Conservation (phyloP, 805 yeast genomes). For the Kodamaea kakaduensis region DNA sequence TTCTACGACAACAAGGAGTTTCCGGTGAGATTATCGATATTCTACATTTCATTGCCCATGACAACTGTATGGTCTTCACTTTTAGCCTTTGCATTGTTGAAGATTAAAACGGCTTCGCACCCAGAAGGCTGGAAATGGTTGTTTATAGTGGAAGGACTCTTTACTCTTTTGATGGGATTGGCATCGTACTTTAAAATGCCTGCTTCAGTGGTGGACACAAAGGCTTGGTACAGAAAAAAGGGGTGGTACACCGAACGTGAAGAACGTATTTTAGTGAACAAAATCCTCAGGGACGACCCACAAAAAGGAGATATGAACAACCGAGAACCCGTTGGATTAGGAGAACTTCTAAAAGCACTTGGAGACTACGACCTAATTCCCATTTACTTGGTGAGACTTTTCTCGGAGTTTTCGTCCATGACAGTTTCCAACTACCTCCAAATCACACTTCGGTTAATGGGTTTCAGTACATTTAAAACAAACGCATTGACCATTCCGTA, state of each 20-base stretch:
- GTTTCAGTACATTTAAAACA: conserved; percentile 50
- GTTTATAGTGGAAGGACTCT: conserved; percentile 58
- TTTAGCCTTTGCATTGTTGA: conserved; percentile 19
- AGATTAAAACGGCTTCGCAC: conserved; percentile 36
- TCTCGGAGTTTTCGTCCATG: conserved; percentile 12
- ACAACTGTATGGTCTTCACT: conserved; percentile 19
- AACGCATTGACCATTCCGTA: conserved; percentile 53
- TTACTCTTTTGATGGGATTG: conserved; percentile 53
- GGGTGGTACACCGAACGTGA: conserved; percentile 40
- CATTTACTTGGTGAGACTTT: conserved; percentile 17
- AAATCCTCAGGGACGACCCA: conserved; percentile 61
- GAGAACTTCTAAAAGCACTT: conserved; percentile 37
- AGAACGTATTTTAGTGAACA: conserved; percentile 54
- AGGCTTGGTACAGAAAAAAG: conserved; percentile 16
- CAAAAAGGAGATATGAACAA: conserved; percentile 60
- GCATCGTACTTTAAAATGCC: conserved; percentile 33
- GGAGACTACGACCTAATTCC: conserved; percentile 28
- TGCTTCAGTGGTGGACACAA: conserved; percentile 42
- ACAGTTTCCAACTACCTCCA: conserved; percentile 12
- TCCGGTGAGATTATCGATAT: conserved; percentile 20
- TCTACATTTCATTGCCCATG: conserved; percentile 22
- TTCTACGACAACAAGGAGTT: conserved; percentile 32
- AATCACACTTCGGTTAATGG: conserved; percentile 26
- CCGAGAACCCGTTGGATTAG: conserved; percentile 46
- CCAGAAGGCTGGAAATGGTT: conserved; percentile 63